These are phyloP conservation scores for Aspergillus sp. DNA, from an alignment of 2,329 filamentous ascomycete species.

Conservation along the genomic window DNA sequence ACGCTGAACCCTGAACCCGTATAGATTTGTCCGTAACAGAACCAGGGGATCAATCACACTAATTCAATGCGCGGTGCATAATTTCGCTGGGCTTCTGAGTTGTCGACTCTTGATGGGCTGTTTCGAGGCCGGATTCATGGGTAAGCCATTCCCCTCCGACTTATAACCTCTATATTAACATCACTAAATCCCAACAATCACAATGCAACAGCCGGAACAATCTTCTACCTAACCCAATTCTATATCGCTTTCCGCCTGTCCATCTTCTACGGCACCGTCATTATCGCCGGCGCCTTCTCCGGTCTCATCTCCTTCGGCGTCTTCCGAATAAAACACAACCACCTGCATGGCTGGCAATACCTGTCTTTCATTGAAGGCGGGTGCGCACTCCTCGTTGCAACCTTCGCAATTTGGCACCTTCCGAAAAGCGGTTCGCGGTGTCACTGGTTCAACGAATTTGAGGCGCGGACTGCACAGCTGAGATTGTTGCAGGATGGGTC, in stretches of 20 bases:
- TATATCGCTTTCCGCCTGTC: constrained; percentile 6
- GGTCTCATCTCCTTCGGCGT: constrained; percentile 18
- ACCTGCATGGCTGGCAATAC: constrained; percentile 13
- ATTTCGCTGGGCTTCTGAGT: constrained; percentile 3
- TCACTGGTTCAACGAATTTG: constrained; percentile 3
- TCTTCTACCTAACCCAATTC: constrained; percentile 12
- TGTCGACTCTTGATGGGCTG: constrained; percentile 4
- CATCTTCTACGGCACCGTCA: constrained; percentile 2
- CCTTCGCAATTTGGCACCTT: constrained; percentile 2
- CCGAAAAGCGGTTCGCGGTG: constrained; percentile 1
- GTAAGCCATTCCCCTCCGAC: background rate
- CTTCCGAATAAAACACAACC: constrained; percentile 13
- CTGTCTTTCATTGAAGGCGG: constrained; percentile 20
- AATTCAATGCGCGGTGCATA: constrained; percentile 1
- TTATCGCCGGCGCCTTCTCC: constrained; percentile 12
- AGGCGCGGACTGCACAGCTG: background rate
- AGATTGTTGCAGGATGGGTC: constrained; percentile 4
- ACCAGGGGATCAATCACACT: constrained; percentile 4
- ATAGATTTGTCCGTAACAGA: background rate
- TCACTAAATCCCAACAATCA: too few relatives aligned
- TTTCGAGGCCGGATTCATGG: constrained; percentile 5
- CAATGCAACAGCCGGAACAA: constrained; percentile 4
- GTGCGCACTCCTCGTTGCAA: constrained; percentile 10
- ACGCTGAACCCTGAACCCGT: background rate
- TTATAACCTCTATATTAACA: too few relatives aligned